These are phyloP conservation scores for Fusarium cyanostomum DNA, from an alignment of 2,329 filamentous ascomycete species.

Conservation along the genomic window DNA sequence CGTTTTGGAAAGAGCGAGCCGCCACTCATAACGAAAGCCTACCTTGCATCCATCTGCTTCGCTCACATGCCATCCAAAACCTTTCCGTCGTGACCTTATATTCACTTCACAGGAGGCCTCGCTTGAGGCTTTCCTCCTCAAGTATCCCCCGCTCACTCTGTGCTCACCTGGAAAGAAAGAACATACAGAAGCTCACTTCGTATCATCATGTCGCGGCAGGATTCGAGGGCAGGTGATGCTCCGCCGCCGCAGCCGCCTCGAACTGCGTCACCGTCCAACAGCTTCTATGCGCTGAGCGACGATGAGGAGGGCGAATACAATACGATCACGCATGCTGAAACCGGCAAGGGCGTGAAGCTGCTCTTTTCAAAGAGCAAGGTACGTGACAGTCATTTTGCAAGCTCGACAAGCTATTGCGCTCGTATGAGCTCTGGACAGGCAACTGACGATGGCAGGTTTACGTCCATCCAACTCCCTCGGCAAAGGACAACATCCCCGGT, in stretches of 20 bases:
- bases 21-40: conserved; percentile 6
- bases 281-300: conserved; percentile 96
- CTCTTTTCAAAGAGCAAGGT: conserved; percentile 98
- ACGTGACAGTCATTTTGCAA: conserved; percentile 35
- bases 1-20: conserved; percentile 28
- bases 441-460: conserved; percentile 73
- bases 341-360: conserved; percentile 87
- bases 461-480: conserved; percentile 89
- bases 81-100: conserved; percentile 9
- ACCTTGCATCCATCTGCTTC: conserved; percentile 6
- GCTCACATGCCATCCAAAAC: conserved; percentile 31
- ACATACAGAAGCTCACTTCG: neutral
- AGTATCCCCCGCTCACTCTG: neutral
- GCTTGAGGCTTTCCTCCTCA: conserved; percentile 1
- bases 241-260: conserved; percentile 47
- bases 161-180: neutral
- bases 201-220: conserved; percentile 35
- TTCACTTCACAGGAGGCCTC: neutral
- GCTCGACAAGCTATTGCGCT: neutral
- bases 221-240: conserved; percentile 34
- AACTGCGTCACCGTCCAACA: conserved; percentile 78
- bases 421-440: neutral
- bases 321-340: conserved; percentile 83
- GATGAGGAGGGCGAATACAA: conserved; percentile 96
- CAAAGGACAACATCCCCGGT: conserved; percentile 94